phyloP scores from a whole-genome alignment of 805 yeast species.

The Sungouiella thailandica region DNA sequence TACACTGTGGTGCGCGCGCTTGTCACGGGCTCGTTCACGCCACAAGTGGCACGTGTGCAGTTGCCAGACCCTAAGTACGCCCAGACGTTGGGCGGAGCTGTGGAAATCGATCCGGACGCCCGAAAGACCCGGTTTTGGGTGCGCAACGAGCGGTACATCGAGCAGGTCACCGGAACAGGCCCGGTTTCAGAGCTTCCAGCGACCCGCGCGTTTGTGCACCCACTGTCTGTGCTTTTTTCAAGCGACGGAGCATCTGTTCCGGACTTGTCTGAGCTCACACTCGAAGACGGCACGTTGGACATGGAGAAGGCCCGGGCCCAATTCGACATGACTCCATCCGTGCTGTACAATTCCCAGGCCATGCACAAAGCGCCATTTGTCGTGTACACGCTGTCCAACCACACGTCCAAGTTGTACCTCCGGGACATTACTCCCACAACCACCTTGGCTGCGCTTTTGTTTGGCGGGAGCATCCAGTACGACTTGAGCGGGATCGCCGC shows the following conservation, averaged over 20 bases:
- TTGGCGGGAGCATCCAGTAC: slow-evolving; percentile 70
- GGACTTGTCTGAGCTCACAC: slow-evolving; percentile 19
- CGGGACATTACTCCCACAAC: slow-evolving; percentile 78
- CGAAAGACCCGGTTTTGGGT: slow-evolving; percentile 68
- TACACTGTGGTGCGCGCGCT: slow-evolving; percentile 56
- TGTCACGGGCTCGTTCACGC: slow-evolving; percentile 76
- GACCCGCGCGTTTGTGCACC: slow-evolving; percentile 77
- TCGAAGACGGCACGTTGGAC: slow-evolving; percentile 41
- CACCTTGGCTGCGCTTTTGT: slow-evolving; percentile 65
- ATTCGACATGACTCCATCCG: slow-evolving; percentile 40
- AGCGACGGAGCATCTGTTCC: slow-evolving; percentile 16
- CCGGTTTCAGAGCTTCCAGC: slow-evolving; percentile 41
- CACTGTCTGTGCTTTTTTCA: slow-evolving; percentile 72
- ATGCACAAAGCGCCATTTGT: slow-evolving; percentile 53
- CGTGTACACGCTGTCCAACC: slow-evolving; percentile 54
- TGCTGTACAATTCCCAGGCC: slow-evolving; percentile 18
- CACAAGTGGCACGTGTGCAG: slow-evolving; percentile 76
- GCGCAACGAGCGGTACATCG: slow-evolving; percentile 49
- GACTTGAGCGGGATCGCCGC: slow-evolving; percentile 43
- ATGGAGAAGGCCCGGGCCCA: slow-evolving; percentile 23
- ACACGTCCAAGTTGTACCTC: slow-evolving; percentile 64
- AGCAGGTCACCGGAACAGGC: slow-evolving; percentile 8
- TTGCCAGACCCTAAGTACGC: slow-evolving; percentile 75
- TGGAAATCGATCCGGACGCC: slow-evolving; percentile 84
- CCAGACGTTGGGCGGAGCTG: slow-evolving; percentile 69